Evolutionary conservation across 192 early-diverging fungal species (phyloP).

Genomic region (Backusella sp.): DNA sequence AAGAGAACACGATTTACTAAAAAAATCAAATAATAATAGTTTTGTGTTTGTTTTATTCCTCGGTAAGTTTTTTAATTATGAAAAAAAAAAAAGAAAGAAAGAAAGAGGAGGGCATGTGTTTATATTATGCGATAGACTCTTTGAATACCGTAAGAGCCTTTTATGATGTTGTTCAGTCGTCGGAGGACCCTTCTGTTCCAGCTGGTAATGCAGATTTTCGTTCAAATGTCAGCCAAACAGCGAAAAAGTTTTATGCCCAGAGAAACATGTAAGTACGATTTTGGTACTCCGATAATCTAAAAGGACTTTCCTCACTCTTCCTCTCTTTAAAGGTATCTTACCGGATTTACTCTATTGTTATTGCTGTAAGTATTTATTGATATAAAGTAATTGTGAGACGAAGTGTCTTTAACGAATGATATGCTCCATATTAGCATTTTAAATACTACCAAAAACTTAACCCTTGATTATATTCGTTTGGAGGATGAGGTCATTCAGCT

Average conservation of each 20-base stretch:
- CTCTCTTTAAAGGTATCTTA: conserved; percentile 44
- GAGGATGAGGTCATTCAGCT: conserved; percentile 38
- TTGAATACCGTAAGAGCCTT: conserved; percentile 44
- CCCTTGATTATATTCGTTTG: conserved; percentile 44
- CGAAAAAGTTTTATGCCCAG: conserved; percentile 56
- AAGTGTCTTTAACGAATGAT: neutral
- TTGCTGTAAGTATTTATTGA: conserved; percentile 38
- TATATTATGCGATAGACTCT: conserved; percentile 36
- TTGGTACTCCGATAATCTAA: neutral
- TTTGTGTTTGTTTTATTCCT: conserved; percentile 54
- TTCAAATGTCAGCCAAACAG: conserved; percentile 33
- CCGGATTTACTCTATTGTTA: conserved; percentile 55
- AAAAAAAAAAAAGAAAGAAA: neutral
- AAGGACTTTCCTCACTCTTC: neutral
- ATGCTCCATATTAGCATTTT: conserved; percentile 33
- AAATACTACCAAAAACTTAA: conserved; percentile 48
- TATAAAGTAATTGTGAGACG: neutral
- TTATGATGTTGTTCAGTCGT: conserved; percentile 14
- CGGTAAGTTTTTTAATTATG: conserved; percentile 35
- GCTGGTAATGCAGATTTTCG: conserved; percentile 32
- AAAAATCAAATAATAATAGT: conserved; percentile 23
- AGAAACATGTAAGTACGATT: conserved; percentile 47
- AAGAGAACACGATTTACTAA: neutral
- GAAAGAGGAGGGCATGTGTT: neutral
- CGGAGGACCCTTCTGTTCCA: conserved; percentile 15